Base-by-base conservation (phyloP, 2,329 filamentous ascomycete species). In the Xylaria hypoxylon region DNA sequence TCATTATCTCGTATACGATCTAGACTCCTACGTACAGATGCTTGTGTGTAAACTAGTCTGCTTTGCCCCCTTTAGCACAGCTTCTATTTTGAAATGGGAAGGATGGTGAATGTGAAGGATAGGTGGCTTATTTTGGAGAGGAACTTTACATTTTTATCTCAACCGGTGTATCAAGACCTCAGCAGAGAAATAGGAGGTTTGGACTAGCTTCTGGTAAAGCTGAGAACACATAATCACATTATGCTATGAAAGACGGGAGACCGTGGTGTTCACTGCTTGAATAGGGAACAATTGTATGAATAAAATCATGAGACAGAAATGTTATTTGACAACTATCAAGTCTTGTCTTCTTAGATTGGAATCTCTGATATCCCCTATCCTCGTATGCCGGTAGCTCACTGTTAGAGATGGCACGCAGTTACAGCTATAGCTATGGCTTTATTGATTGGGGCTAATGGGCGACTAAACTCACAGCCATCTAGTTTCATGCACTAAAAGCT, bases 1-100 rank as follows among this genome's bases (percentile, higher is more conserved):
- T 4, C 10, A 26, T 45, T 19, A 1, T 24, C 52, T 66, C 51
- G 31, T 61, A 50, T 63, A n/a, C 38, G 38, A 33, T 31, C 17
- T 61, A 4, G 15, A 35, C 26, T 62, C n/a, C n/a, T 7, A 19
- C 13, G n/a, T 42, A 55, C 15, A 44, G 7, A 56, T 22, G 26
- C 7, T 28, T 15, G 15, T 31, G 40, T 35, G 26, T 11, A 40
- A 58, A 5, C 22, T 13, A 19, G 31, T 15, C 2, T 3, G 10
- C 15, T n/a, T 31, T 51, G 13, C 3, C 33, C 17, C 13, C 31
- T 10, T 51, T 40, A 24, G 31, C 10, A 31, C n/a, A 48, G 15
- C 24, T 24, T 38, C 5, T 40, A 17, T 44, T 7, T 31, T 42
- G 5, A 8, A 5, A 62, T 35, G 13, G 13, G n/a, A 22, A 42